A percentile compares a stretch with the other conserved stretches of the same genome.
phyloP scores from a whole-genome alignment of 2,329 filamentous ascomycete species.

The Pseudogymnoascus sp. region DNA sequence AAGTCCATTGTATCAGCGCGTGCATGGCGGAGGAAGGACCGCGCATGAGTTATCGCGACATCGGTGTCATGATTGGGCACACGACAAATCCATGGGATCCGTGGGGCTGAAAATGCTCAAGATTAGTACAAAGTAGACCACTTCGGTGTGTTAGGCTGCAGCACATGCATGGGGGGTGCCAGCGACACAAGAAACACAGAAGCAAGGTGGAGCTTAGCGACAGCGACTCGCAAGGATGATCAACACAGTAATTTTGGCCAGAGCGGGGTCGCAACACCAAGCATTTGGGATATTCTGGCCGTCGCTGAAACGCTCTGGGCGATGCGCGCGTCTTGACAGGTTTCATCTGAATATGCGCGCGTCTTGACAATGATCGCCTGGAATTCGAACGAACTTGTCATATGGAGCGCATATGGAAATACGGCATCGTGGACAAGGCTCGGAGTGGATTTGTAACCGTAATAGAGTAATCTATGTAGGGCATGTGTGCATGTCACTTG shows the following conservation, averaged over 20 bases:
- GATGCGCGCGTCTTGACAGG: neutral
- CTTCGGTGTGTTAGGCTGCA: slow-evolving; percentile 5
- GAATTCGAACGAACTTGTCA: neutral
- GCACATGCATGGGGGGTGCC: neutral
- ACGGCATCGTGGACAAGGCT: neutral
- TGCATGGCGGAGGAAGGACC: neutral
- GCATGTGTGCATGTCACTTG: neutral
- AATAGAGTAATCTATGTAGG: neutral
- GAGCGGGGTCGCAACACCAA: neutral
- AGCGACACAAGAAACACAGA: slow-evolving; percentile 1
- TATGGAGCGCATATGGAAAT: neutral
- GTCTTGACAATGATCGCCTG: neutral
- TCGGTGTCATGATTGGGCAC: neutral
- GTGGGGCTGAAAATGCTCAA: slow-evolving; percentile 3
- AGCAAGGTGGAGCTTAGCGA: neutral
- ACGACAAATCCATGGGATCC: slow-evolving; percentile 1
- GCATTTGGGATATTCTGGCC: neutral
- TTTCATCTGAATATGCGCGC: slow-evolving; percentile 2
- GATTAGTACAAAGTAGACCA: neutral
- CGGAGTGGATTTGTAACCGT: neutral
- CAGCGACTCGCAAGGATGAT: neutral
- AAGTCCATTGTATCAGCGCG: slow-evolving; percentile 1
- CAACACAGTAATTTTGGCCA: neutral
- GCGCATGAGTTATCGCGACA: slow-evolving; percentile 4
- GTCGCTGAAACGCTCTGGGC: neutral